phyloP scores from a whole-genome alignment of 2,329 filamentous ascomycete species.

The Chlorencoelia australis region DNA sequence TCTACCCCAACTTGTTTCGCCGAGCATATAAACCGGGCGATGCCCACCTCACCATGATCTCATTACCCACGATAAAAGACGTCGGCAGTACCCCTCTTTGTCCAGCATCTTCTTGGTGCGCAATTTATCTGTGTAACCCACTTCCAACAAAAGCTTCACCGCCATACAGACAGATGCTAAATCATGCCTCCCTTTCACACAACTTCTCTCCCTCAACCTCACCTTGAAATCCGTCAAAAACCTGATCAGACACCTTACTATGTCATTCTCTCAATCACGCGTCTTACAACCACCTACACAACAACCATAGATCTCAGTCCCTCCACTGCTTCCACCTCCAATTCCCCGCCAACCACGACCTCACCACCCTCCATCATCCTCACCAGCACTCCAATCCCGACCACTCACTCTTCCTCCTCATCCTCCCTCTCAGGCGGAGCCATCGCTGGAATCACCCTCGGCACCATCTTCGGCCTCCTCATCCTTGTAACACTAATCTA shows the following conservation, averaged over 20 bases:
- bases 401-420: conserved; percentile 1
- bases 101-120: background rate
- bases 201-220: background rate
- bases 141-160: background rate
- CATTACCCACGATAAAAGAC: no score
- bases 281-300: conserved; percentile 7
- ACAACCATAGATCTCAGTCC: conserved; percentile 8
- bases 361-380: no score
- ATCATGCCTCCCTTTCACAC: no score
- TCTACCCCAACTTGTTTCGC: no score
- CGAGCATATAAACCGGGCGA: no score
- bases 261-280: conserved; percentile 9
- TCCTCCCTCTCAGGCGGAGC: conserved; percentile 1
- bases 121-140: background rate
- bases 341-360: background rate
- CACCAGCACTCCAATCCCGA: background rate
- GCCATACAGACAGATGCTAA: no score
- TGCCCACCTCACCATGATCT: no score
- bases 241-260: background rate
- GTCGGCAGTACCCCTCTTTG: no score
- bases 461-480: conserved; percentile 25
- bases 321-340: background rate
- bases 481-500: conserved; percentile 29
- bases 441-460: conserved; percentile 16
- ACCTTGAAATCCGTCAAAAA: conserved; percentile 5